These are phyloP conservation scores for Penicillium diatomitis DNA, from an alignment of 495 filamentous ascomycete genomes.

Conservation along the genomic window DNA sequence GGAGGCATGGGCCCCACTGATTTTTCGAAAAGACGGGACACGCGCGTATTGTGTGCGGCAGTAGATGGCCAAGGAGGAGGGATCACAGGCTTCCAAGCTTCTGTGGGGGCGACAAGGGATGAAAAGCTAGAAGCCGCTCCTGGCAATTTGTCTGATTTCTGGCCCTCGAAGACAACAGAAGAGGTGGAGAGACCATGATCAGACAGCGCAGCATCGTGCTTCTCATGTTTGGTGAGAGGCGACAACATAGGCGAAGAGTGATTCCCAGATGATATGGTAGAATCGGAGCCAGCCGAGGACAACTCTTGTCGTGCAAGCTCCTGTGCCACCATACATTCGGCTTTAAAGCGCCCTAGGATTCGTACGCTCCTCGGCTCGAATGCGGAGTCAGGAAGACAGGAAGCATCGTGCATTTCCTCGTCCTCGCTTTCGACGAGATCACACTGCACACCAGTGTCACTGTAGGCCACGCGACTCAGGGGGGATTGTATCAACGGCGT, in stretches of 20 bases:
- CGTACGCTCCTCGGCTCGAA: constrained; percentile 34
- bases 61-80: constrained; percentile 33
- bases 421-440: constrained; percentile 28
- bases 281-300: constrained; percentile 15
- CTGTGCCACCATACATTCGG: constrained; percentile 30
- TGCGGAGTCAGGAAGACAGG: constrained; percentile 11
- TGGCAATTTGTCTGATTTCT: constrained; percentile 3
- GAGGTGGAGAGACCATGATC: not conserved
- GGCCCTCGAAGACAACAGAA: no score
- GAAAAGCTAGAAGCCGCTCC: constrained; percentile 1
- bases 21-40: constrained; percentile 21
- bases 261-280: not conserved
- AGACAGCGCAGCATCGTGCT: constrained; percentile 2
- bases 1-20: constrained; percentile 35
- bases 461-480: constrained; percentile 27
- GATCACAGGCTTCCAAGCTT: constrained; percentile 19
- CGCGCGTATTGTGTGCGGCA: constrained; percentile 27
- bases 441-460: constrained; percentile 39
- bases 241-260: constrained; percentile 7
- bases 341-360: constrained; percentile 35
- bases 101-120: constrained; percentile 7
- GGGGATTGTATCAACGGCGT: constrained; percentile 19
- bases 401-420: constrained; percentile 6
- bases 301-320: constrained; percentile 14
- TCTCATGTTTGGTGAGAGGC: not conserved